Percentiles rank a stretch among this genome's conserved stretches.
These are phyloP conservation scores for Picea engelmannii DNA, from an alignment of 83 land plant genomes.

Conservation along the genomic window DNA sequence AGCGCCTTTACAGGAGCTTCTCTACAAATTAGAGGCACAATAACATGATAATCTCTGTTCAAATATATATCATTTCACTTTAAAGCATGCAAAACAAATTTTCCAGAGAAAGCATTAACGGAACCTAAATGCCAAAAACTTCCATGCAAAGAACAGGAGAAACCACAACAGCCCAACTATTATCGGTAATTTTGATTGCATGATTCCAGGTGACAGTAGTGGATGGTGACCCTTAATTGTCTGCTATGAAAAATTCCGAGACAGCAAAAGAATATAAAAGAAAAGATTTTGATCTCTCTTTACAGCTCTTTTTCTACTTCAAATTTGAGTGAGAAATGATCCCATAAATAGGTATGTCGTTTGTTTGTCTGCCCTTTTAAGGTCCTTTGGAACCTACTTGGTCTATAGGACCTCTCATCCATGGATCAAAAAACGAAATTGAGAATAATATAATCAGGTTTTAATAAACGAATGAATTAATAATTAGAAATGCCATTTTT, in stretches of 20 bases:
- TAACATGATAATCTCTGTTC: too few relatives aligned
- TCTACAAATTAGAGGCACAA: background rate
- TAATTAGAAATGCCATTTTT: too few relatives aligned
- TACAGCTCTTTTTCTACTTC: background rate
- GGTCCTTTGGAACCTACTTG: too few relatives aligned
- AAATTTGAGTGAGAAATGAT: background rate
- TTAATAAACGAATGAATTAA: too few relatives aligned
- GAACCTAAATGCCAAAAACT: background rate
- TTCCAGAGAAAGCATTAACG: background rate
- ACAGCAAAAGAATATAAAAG: background rate
- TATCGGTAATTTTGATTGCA: background rate
- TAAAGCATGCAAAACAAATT: too few relatives aligned
- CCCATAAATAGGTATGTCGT: too few relatives aligned
- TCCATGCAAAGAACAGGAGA: background rate
- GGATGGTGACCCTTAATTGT: background rate
- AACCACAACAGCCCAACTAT: background rate
- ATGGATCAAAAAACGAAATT: too few relatives aligned
- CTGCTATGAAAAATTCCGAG: background rate
- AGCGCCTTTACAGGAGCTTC: background rate
- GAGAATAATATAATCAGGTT: too few relatives aligned
- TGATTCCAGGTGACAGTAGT: background rate
- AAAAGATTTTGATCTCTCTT: background rate
- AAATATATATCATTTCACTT: too few relatives aligned
- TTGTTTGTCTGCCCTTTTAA: too few relatives aligned
- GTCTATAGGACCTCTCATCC: too few relatives aligned